Percentiles rank a stretch among this genome's conserved stretches.
phyloP scores from a whole-genome alignment of 441 rosid genomes.

The Pelargonium australe region DNA sequence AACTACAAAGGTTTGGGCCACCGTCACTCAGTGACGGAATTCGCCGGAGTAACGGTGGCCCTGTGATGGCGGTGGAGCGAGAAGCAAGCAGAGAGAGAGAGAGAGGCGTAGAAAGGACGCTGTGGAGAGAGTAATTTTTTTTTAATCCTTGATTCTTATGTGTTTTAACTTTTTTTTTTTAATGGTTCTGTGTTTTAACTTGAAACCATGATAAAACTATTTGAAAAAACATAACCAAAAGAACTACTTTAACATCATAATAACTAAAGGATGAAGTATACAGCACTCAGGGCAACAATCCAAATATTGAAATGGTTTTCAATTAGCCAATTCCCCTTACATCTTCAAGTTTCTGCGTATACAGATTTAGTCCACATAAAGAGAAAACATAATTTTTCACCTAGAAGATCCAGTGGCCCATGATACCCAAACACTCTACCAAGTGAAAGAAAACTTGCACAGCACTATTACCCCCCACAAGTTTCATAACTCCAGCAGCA shows the following conservation, averaged over 20 bases:
- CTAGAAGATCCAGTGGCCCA: not conserved
- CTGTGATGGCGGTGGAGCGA: too few relatives aligned
- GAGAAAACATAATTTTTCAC: not conserved
- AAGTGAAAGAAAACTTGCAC: not conserved
- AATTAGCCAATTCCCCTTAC: not conserved
- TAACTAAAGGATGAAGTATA: conserved; percentile 3
- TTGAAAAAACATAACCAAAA: not conserved
- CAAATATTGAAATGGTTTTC: not conserved
- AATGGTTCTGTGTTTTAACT: too few relatives aligned
- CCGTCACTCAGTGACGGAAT: too few relatives aligned
- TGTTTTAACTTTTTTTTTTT: too few relatives aligned
- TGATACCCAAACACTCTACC: not conserved
- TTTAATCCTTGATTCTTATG: too few relatives aligned
- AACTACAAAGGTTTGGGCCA: too few relatives aligned
- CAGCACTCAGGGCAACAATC: not conserved
- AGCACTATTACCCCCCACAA: not conserved
- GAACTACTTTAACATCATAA: not conserved
- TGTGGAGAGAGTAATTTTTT: too few relatives aligned
- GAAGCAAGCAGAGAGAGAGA: too few relatives aligned
- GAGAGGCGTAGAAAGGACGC: too few relatives aligned
- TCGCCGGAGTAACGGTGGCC: too few relatives aligned
- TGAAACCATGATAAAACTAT: too few relatives aligned
- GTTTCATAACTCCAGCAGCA: not conserved
- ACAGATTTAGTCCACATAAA: not conserved
- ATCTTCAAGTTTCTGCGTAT: not conserved